A percentile compares a stretch with the other conserved stretches of the same genome.
These are phyloP conservation scores for Luffa acutangula DNA, from an alignment of 306 rosid species.

Conservation along the genomic window DNA sequence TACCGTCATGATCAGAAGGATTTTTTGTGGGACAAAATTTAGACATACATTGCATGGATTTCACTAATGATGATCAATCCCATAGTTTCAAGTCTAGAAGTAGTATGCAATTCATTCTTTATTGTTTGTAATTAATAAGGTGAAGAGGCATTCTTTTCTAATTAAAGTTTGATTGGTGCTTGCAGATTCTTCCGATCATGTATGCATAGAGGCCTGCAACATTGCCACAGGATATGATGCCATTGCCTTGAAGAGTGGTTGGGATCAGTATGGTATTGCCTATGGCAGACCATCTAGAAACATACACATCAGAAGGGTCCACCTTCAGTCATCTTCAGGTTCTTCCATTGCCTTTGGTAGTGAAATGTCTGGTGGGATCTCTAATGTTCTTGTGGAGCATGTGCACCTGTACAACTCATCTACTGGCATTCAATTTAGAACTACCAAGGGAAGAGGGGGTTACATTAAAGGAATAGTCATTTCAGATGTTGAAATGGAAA, in stretches of 20 bases:
- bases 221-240: slow-evolving; percentile 69
- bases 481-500: slow-evolving; percentile 46
- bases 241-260: slow-evolving; percentile 88
- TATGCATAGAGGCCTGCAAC: slow-evolving; percentile 82
- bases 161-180: slow-evolving; percentile 5
- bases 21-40: neutral
- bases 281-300: slow-evolving; percentile 77
- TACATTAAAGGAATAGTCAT: slow-evolving; percentile 50
- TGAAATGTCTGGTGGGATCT: slow-evolving; percentile 96
- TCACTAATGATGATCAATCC: neutral
- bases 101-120: neutral
- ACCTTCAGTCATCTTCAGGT: slow-evolving; percentile 59
- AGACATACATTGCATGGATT: neutral
- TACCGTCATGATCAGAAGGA: neutral
- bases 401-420: slow-evolving; percentile 54
- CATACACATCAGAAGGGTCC: slow-evolving; percentile 65
- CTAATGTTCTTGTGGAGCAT: slow-evolving; percentile 58
- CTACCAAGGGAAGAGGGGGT: slow-evolving; percentile 83
- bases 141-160: slow-evolving; percentile 1
- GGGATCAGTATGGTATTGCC: slow-evolving; percentile 93
- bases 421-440: slow-evolving; percentile 62
- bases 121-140: neutral
- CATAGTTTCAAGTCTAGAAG: neutral
- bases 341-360: slow-evolving; percentile 83
- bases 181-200: slow-evolving; percentile 85